These are phyloP conservation scores for Barnettozyma sp. DNA, from an alignment of 805 yeast species.

Conservation along the genomic window DNA sequence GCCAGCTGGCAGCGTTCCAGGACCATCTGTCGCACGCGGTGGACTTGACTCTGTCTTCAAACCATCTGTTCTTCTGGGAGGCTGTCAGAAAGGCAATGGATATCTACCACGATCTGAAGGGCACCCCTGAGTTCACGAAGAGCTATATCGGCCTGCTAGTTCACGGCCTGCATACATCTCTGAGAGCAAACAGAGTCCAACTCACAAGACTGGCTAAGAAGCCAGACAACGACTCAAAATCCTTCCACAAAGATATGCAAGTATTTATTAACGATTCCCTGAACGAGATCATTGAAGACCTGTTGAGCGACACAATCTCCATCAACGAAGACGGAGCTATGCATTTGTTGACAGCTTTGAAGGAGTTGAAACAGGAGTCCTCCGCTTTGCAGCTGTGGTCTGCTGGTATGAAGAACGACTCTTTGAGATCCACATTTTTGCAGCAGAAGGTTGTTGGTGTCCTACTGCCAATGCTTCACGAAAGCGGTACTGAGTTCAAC, in stretches of 20 bases:
- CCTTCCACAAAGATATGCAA: constrained; percentile 48
- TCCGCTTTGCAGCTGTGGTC: constrained; percentile 73
- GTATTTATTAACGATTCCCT: constrained; percentile 42
- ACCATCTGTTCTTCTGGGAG: constrained; percentile 44
- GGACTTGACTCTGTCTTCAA: constrained; percentile 31
- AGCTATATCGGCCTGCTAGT: constrained; percentile 43
- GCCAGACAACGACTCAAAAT: constrained; percentile 53
- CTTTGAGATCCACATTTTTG: constrained; percentile 40
- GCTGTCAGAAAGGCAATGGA: constrained; percentile 45
- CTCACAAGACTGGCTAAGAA: constrained; percentile 49
- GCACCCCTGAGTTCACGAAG: constrained; percentile 41
- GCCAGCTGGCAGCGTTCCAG: constrained; percentile 45
- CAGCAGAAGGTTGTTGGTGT: constrained; percentile 63
- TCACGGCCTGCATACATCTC: constrained; percentile 46
- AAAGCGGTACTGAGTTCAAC: constrained; percentile 50
- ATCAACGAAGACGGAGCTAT: constrained; percentile 50
- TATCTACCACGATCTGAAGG: constrained; percentile 40
- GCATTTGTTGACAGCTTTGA: constrained; percentile 50
- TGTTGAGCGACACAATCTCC: constrained; percentile 36
- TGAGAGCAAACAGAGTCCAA: constrained; percentile 49
- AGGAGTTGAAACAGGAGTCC: constrained; percentile 51
- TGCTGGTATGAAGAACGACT: constrained; percentile 42
- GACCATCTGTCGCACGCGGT: constrained; percentile 37
- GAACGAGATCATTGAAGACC: constrained; percentile 45
- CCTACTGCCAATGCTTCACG: constrained; percentile 56